Percentiles rank a stretch among this genome's conserved stretches.
Conservation (phyloP, 169 alveolate genomes). For the Plasmodium gonderi region DNA sequence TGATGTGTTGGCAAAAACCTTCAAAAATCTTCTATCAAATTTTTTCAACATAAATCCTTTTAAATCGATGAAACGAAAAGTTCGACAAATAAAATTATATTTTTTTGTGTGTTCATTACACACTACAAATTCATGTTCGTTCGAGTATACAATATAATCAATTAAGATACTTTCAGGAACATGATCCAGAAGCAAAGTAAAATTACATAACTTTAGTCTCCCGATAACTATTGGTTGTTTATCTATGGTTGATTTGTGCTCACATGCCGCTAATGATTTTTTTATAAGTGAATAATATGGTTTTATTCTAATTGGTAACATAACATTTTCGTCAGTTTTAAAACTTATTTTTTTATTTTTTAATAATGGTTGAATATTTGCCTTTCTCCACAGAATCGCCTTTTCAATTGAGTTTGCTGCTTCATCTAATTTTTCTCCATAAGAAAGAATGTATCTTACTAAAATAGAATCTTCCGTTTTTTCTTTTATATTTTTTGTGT, state of each 20-base stretch:
- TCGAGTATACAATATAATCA: constrained; percentile 62
- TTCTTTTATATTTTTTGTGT: constrained; percentile 38
- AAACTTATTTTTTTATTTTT: constrained; percentile 15
- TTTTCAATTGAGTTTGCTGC: constrained; percentile 34
- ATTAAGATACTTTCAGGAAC: constrained; percentile 54
- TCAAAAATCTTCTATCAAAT: constrained; percentile 55
- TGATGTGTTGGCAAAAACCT: constrained; percentile 56
- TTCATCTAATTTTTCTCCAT: constrained; percentile 69
- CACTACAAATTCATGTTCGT: constrained; percentile 49
- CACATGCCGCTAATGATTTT: constrained; percentile 72
- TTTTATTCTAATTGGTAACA: constrained; percentile 37
- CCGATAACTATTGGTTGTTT: constrained; percentile 69
- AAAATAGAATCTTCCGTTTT: constrained; percentile 30
- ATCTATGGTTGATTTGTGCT: constrained; percentile 37
- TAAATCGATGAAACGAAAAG: constrained; percentile 59
- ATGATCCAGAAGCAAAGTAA: constrained; percentile 52
- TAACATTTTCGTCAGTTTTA: constrained; percentile 2
- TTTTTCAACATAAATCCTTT: constrained; percentile 54
- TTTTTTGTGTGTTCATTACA: constrained; percentile 46
- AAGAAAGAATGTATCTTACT: constrained; percentile 52
- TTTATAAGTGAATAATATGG: constrained; percentile 58
- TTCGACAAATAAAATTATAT: constrained; percentile 19
- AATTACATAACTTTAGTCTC: constrained; percentile 63
- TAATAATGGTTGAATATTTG: constrained; percentile 36
- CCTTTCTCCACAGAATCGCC: constrained; percentile 47